These are phyloP conservation scores for Coemansia sp. DNA, from an alignment of 192 early-diverging fungal species.

Conservation along the genomic window DNA sequence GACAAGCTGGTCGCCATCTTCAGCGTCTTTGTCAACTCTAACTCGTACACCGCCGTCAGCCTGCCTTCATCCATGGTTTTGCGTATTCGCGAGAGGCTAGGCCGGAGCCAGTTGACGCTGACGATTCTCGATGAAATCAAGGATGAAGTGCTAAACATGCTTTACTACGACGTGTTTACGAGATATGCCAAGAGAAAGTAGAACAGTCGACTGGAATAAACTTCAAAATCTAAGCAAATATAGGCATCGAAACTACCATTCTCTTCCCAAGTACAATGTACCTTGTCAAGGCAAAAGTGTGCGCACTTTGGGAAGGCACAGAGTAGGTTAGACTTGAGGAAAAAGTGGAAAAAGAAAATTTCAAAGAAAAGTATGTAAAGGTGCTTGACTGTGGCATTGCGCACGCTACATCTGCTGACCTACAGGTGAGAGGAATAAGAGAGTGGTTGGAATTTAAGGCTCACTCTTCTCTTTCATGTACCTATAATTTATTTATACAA, in stretches of 20 bases:
- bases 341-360: background rate
- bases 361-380: background rate
- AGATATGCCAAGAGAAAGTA: slow-evolving; percentile 37
- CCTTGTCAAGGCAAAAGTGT: background rate
- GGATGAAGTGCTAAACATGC: slow-evolving; percentile 53
- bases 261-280: background rate
- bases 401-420: background rate
- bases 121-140: slow-evolving; percentile 55
- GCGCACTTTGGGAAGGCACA: background rate
- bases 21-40: slow-evolving; percentile 54
- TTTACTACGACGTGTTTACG: slow-evolving; percentile 52
- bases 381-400: background rate
- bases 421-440: background rate
- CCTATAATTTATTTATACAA: background rate
- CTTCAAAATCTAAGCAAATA: background rate
- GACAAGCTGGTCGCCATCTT: slow-evolving; percentile 53
- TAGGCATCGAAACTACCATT: background rate
- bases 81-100: slow-evolving; percentile 39
- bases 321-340: no score
- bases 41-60: slow-evolving; percentile 43
- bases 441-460: background rate
- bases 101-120: slow-evolving; percentile 33
- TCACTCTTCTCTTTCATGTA: background rate
- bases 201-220: background rate
- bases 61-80: slow-evolving; percentile 43